Percentiles rank a stretch among this genome's conserved stretches.
These are phyloP conservation scores for Fusarium longipes DNA, from an alignment of 2,329 filamentous ascomycete species.

Conservation along the genomic window DNA sequence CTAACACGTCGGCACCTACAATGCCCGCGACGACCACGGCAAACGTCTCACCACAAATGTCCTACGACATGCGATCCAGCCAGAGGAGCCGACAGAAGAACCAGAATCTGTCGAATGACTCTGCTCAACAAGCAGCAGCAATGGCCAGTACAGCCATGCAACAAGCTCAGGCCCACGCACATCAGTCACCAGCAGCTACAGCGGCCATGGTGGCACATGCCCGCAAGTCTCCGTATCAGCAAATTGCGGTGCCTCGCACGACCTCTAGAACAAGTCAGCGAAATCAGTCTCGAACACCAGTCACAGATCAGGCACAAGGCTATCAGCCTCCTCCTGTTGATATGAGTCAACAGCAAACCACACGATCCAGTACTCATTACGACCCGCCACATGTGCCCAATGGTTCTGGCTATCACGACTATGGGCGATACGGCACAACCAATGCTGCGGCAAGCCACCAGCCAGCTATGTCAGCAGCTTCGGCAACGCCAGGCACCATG, in stretches of 20 bases:
- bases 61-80: slow-evolving; percentile 7
- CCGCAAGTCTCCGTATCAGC: slow-evolving; percentile 50
- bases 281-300: slow-evolving; percentile 48
- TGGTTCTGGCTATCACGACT: slow-evolving; percentile 35
- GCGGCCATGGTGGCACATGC: slow-evolving; percentile 49
- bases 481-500: slow-evolving; percentile 31
- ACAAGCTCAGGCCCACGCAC: slow-evolving; percentile 39
- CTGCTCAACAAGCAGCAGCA: slow-evolving; percentile 16
- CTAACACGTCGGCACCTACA: slow-evolving; percentile 2
- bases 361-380: slow-evolving; percentile 18
- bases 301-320: slow-evolving; percentile 35
- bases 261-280: slow-evolving; percentile 53
- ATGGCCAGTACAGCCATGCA: slow-evolving; percentile 37
- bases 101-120: slow-evolving; percentile 16
- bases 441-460: slow-evolving; percentile 19
- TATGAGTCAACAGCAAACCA: slow-evolving; percentile 22
- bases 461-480: slow-evolving; percentile 30
- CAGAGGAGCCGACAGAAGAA: slow-evolving; percentile 16
- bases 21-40: slow-evolving; percentile 15
- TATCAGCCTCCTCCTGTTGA: slow-evolving; percentile 31
- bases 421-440: slow-evolving; percentile 33
- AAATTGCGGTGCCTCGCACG: slow-evolving; percentile 41
- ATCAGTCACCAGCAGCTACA: slow-evolving; percentile 44
- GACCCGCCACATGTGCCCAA: slow-evolving; percentile 18
- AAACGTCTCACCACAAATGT: slow-evolving; percentile 31